These are phyloP conservation scores for Barnettozyma sp. DNA, from an alignment of 805 yeast species.

Conservation along the genomic window DNA sequence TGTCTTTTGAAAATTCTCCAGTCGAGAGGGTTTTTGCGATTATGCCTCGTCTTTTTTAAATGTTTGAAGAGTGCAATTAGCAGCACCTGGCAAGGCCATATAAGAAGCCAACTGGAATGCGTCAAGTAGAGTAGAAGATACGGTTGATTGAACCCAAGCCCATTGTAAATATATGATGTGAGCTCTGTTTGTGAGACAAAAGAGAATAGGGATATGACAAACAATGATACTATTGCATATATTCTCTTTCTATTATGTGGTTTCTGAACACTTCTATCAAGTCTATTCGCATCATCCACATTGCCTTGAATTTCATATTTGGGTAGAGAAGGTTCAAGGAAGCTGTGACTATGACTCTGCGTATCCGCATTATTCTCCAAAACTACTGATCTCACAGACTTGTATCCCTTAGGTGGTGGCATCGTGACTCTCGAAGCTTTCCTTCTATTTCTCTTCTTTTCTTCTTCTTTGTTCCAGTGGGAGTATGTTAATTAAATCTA, in stretches of 20 bases:
- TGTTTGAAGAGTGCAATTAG: slow-evolving; percentile 43
- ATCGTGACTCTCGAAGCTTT: neutral
- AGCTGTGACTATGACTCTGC: neutral
- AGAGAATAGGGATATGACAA: slow-evolving; percentile 43
- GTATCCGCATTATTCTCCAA: neutral
- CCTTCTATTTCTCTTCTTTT: too few species aligned
- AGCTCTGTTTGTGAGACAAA: slow-evolving; percentile 79
- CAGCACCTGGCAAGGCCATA: slow-evolving; percentile 64
- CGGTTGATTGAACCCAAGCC: slow-evolving; percentile 58
- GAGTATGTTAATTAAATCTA: too few species aligned
- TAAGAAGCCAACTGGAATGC: slow-evolving; percentile 69
- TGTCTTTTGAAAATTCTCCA: slow-evolving; percentile 17
- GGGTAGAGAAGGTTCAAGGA: neutral
- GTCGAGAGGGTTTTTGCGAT: slow-evolving; percentile 12
- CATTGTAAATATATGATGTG: slow-evolving; percentile 59
- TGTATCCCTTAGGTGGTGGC: slow-evolving; percentile 4
- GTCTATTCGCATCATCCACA: too few species aligned
- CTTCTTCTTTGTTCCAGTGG: too few species aligned
- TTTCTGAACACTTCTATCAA: too few species aligned
- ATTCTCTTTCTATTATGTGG: slow-evolving; percentile 25
- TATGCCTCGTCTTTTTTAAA: slow-evolving; percentile 21
- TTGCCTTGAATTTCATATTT: neutral
- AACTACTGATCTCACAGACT: slow-evolving; percentile 1
- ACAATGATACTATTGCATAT: slow-evolving; percentile 40
- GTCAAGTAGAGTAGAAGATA: slow-evolving; percentile 58